Percentiles rank a stretch among this genome's conserved stretches.
Evolutionary conservation across 495 filamentous ascomycete species (phyloP).

Genomic region (Cairneyella variabilis): DNA sequence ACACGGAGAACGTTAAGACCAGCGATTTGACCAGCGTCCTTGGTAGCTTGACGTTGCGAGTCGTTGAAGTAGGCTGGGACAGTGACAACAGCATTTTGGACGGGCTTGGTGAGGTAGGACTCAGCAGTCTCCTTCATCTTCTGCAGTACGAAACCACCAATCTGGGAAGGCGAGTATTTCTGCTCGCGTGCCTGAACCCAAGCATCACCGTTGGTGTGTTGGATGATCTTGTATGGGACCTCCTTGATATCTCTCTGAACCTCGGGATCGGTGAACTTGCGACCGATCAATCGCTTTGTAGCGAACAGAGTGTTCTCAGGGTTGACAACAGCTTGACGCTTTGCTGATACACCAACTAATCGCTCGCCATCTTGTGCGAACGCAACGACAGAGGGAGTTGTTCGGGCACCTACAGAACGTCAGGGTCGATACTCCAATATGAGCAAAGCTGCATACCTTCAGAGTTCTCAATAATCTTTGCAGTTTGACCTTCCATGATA

Average conservation of each 20-base stretch:
- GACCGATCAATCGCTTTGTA: conserved; percentile 98
- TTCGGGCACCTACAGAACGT: conserved; percentile 68
- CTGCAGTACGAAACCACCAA: conserved; percentile 92
- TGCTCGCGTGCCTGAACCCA: conserved; percentile 96
- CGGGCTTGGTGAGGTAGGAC: conserved; percentile 77
- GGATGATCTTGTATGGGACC: conserved; percentile 98
- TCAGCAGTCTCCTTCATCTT: conserved; percentile 99
- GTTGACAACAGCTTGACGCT: conserved; percentile 99
- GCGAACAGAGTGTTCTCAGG: conserved; percentile 99
- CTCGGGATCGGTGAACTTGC: conserved; percentile 94
- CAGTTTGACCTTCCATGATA: conserved; percentile 93
- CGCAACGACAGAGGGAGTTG: conserved; percentile 94
- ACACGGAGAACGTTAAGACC: conserved; percentile 95
- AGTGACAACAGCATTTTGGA: conserved; percentile 95
- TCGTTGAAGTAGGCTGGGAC: conserved; percentile 99
- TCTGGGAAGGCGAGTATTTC: conserved; percentile 97
- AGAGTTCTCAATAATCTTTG: conserved; percentile 96
- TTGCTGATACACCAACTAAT: conserved; percentile 94
- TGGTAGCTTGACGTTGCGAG: conserved; percentile 95
- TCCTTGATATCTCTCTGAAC: conserved; percentile 98
- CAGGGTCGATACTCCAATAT: conserved; percentile 13
- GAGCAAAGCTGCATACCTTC: conserved; percentile 60
- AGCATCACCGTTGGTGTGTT: conserved; percentile 96
- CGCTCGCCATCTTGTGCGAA: conserved; percentile 98
- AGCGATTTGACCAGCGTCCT: conserved; percentile 94